Conservation (phyloP, 345 rosid genomes). For the Corchorus capsularis region DNA sequence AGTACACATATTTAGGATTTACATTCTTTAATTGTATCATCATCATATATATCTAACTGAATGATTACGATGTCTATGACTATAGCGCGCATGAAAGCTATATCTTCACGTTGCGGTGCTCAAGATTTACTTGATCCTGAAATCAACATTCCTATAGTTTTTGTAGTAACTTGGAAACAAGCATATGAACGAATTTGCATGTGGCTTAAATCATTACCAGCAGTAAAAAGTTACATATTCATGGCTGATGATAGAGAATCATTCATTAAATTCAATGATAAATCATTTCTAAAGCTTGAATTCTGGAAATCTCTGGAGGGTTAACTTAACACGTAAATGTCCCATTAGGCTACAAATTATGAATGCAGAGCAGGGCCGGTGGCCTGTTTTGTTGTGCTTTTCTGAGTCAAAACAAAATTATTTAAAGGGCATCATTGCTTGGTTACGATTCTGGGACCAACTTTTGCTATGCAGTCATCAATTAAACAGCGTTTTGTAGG, state of each 20-base stretch:
- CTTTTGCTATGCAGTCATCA: not conserved
- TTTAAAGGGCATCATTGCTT: not conserved
- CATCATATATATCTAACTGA: not conserved
- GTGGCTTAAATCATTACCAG: not conserved
- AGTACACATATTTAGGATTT: not conserved
- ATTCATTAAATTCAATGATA: not conserved
- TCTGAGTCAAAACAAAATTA: slow-evolving; percentile 1
- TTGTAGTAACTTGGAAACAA: no score
- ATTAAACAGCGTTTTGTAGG: not conserved
- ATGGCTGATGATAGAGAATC: no score
- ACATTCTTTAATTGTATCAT: not conserved
- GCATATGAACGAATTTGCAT: no score
- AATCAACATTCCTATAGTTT: no score
- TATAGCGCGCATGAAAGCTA: no score
- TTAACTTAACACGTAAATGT: not conserved
- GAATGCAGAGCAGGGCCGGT: not conserved
- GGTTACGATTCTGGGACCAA: not conserved
- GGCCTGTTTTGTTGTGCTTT: not conserved
- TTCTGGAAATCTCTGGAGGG: not conserved
- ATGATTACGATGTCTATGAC: no score
- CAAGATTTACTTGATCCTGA: no score
- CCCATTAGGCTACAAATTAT: not conserved
- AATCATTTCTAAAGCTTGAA: not conserved
- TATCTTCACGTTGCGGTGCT: no score
- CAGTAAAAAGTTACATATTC: not conserved